Evolutionary conservation across 2,329 filamentous ascomycete genomes (phyloP).

Genomic region (Lachnellula cervina): DNA sequence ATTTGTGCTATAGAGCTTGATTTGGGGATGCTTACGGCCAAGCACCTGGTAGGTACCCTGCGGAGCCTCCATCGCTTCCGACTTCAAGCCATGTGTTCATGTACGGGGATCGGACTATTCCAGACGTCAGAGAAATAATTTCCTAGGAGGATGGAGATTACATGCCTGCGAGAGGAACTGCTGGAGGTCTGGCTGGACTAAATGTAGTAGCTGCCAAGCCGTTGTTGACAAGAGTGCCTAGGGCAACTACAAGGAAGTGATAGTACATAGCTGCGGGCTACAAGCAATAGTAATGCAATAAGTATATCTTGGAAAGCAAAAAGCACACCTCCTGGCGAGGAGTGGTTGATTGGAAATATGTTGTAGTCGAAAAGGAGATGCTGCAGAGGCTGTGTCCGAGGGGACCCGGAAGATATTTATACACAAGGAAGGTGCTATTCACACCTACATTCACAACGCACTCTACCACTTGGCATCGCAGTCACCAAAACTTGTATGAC

Average conservation of each 20-base stretch:
- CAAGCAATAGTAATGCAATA: not conserved
- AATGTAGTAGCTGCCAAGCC: constrained; percentile 49
- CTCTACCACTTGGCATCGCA: too few species aligned
- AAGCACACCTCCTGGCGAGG: not conserved
- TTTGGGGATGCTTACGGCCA: constrained; percentile 21
- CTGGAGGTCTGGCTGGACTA: constrained; percentile 59
- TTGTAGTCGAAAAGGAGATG: not conserved
- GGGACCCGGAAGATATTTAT: too few species aligned
- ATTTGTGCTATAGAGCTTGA: not conserved
- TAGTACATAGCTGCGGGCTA: constrained; percentile 11
- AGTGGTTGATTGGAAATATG: not conserved
- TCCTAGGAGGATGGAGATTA: not conserved
- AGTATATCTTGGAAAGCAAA: not conserved
- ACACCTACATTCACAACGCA: too few species aligned
- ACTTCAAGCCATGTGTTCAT: constrained; percentile 68
- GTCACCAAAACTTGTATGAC: too few species aligned
- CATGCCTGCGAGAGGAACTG: constrained; percentile 60
- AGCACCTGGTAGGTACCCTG: constrained; percentile 59
- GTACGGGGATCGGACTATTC: constrained; percentile 61
- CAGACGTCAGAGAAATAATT: not conserved
- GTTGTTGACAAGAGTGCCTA: constrained; percentile 3
- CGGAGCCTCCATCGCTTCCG: constrained; percentile 56
- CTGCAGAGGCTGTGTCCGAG: not conserved
- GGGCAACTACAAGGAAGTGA: constrained; percentile 5
- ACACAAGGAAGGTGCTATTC: too few species aligned